Evolutionary conservation across 441 rosid species (phyloP).

Genomic region (Kokia cookei): DNA sequence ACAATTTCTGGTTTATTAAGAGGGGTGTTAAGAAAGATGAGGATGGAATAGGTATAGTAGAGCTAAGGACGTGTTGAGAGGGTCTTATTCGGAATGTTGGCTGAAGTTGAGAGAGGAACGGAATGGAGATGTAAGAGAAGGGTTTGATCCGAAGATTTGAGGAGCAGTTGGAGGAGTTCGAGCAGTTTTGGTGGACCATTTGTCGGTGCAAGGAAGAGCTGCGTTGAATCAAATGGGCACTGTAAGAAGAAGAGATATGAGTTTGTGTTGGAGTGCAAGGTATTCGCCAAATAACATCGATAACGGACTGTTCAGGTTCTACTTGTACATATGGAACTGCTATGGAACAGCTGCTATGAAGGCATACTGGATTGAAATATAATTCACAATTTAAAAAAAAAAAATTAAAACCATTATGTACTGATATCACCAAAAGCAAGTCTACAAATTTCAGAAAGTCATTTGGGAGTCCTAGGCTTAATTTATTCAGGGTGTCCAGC

Average conservation of each 20-base stretch:
- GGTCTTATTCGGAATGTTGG: slow-evolving; percentile 93
- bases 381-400: background rate
- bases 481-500: background rate
- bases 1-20: slow-evolving; percentile 75
- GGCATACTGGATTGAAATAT: background rate
- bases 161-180: slow-evolving; percentile 94
- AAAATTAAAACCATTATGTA: background rate
- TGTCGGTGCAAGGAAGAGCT: slow-evolving; percentile 40
- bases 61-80: slow-evolving; percentile 66
- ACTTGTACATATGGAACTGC: slow-evolving; percentile 52
- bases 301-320: slow-evolving; percentile 75
- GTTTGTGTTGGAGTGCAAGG: slow-evolving; percentile 78
- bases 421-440: background rate
- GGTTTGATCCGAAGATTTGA: slow-evolving; percentile 61
- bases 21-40: slow-evolving; percentile 76
- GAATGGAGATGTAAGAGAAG: slow-evolving; percentile 50
- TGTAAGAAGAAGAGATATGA: slow-evolving; percentile 59
- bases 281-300: slow-evolving; percentile 73
- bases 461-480: background rate
- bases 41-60: slow-evolving; percentile 72
- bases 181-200: slow-evolving; percentile 47
- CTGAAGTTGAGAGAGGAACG: slow-evolving; percentile 61
- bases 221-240: slow-evolving; percentile 42
- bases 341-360: background rate
- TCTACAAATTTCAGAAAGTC: background rate